A percentile compares a stretch with the other conserved stretches of the same genome.
phyloP scores from a whole-genome alignment of 768 basidiomycete genomes.

The Lentinula sp. region DNA sequence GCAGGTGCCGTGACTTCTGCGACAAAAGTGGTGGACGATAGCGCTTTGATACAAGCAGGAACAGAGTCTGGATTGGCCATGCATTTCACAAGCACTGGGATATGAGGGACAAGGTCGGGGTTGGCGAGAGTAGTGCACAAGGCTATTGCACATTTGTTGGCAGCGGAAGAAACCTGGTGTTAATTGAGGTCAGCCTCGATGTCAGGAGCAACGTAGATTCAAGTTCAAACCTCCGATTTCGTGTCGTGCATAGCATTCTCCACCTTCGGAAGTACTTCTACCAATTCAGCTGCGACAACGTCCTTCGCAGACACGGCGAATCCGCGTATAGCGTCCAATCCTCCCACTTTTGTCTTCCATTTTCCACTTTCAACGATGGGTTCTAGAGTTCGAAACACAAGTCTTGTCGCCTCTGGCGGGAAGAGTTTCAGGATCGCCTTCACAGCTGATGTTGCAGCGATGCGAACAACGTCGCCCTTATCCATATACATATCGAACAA shows the following conservation, averaged over 20 bases:
- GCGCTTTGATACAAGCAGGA: slow-evolving; percentile 87
- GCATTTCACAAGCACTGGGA: slow-evolving; percentile 84
- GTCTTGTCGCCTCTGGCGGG: slow-evolving; percentile 74
- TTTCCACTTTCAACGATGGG: slow-evolving; percentile 78
- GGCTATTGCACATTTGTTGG: slow-evolving; percentile 83
- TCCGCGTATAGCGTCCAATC: slow-evolving; percentile 75
- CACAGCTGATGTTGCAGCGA: slow-evolving; percentile 71
- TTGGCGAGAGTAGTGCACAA: slow-evolving; percentile 91
- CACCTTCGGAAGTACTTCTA: slow-evolving; percentile 75
- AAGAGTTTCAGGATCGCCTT: slow-evolving; percentile 81
- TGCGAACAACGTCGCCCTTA: slow-evolving; percentile 88
- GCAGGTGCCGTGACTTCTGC: slow-evolving; percentile 97
- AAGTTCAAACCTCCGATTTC: slow-evolving; percentile 69
- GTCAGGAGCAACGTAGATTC: neutral
- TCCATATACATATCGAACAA: slow-evolving; percentile 87
- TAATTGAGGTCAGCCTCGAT: neutral
- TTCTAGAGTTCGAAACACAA: slow-evolving; percentile 66
- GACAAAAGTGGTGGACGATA: slow-evolving; percentile 94
- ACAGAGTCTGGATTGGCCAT: slow-evolving; percentile 90
- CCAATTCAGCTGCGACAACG: slow-evolving; percentile 79
- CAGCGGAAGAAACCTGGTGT: slow-evolving; percentile 73
- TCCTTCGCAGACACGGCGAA: slow-evolving; percentile 68
- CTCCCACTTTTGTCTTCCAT: slow-evolving; percentile 94
- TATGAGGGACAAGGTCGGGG: slow-evolving; percentile 86
- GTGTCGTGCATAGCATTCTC: slow-evolving; percentile 95